Evolutionary conservation across 345 rosid species (phyloP), one percentile per base, ranked within the genome.

Genomic region (Eucalyptus virginea): DNA sequence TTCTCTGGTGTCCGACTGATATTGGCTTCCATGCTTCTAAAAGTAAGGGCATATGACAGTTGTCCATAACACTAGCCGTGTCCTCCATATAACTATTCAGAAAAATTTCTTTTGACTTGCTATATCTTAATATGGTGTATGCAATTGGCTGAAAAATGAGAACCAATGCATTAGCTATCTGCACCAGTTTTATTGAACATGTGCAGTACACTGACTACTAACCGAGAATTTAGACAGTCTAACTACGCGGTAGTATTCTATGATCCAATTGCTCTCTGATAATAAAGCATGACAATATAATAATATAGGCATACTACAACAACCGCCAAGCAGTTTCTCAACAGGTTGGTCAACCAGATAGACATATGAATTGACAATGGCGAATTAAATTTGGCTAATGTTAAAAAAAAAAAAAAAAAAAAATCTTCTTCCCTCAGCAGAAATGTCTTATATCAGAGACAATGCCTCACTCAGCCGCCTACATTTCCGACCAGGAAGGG

Each of bases 21-120:
- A 97, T 50, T 86, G 99, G 99, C 92, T 94, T 97, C 99, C 99
- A 98, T 40, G 99, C 99, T 90, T 97, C 98, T 94, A 95, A 91
- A 89, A 98, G 98, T 86, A 95, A 86, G 12, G 94, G 91, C 62
- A 94, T 91, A 19, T 89, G 88, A 91, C 85, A 87, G 49, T 86
- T 11, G 69, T 90, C 91, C 85, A 89, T 48, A 48, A 86, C 80
- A 89, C 60, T 52, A 52, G 94, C 19, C 87, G 26, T 77, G 52
- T 48, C 49, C 65, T 95, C 92, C 89, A 88, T 91, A 47, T 67
- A 87, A 88, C 88, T 87, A 86, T 88, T 91, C 24, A 69, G 81
- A 69, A 69, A 69, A 69, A 4, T 69, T 65, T 92, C 94, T 93
- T 95, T 97, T 91, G 95, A 89, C 92, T 94, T 95, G 91, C 94